Percentiles rank a stretch among this genome's conserved stretches.
Evolutionary conservation across 2,329 filamentous ascomycete species (phyloP).

Genomic region (Arthrobotrys pseudoclavata): DNA sequence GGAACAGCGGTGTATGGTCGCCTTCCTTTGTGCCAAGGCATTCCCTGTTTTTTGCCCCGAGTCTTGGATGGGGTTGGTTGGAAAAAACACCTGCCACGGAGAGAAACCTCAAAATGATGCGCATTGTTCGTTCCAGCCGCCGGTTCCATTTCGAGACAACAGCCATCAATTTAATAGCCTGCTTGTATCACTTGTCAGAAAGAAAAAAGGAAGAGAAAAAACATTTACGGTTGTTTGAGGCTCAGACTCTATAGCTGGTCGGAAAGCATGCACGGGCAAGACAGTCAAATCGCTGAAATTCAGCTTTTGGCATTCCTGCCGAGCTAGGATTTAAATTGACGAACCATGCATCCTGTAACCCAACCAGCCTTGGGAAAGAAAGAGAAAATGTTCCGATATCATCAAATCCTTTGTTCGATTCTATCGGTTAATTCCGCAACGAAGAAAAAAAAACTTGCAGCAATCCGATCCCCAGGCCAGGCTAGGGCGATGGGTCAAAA

Average conservation of each 20-base stretch:
- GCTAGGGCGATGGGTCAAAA: constrained; percentile 34
- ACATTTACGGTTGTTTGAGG: constrained; percentile 48
- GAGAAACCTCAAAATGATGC: constrained; percentile 40
- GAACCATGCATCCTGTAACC: constrained; percentile 40
- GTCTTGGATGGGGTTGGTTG: constrained; percentile 38
- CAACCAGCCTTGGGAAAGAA: constrained; percentile 33
- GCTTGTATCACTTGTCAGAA: constrained; percentile 41
- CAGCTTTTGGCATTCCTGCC: constrained; percentile 38
- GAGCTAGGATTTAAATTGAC: constrained; percentile 42
- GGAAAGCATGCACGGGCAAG: constrained; percentile 29
- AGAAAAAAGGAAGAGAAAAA: constrained; percentile 13
- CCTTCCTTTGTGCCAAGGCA: constrained; percentile 31
- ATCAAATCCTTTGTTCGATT: constrained; percentile 35
- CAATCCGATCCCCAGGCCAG: constrained; percentile 29
- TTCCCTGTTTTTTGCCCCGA: constrained; percentile 20
- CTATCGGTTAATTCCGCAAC: constrained; percentile 57
- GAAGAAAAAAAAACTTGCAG: constrained; percentile 16
- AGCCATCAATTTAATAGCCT: constrained; percentile 39
- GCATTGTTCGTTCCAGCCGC: constrained; percentile 55
- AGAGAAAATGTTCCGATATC: constrained; percentile 58
- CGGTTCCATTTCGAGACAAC: constrained; percentile 53
- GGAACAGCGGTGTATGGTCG: constrained; percentile 24
- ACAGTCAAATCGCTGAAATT: constrained; percentile 44
- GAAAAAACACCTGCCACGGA: constrained; percentile 49
- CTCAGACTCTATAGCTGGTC: constrained; percentile 40